Conservation (phyloP, 1,139 yeast species). For the Kurtzmaniella quercitrusa region DNA sequence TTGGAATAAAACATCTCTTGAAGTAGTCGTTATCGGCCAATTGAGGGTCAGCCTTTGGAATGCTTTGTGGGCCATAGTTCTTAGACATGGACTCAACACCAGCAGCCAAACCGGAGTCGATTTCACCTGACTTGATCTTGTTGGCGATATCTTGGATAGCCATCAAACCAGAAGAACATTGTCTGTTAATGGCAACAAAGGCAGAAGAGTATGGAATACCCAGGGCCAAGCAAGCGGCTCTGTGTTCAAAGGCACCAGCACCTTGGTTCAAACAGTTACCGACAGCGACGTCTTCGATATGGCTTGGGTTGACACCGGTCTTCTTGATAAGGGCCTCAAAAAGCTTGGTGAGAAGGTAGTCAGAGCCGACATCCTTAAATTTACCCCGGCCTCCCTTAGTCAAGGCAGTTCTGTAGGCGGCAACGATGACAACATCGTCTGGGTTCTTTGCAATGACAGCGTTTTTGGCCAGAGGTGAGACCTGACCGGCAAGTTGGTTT, state of each 20-base stretch:
- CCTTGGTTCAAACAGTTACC: conserved; percentile 90
- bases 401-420: conserved; percentile 86
- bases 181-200: conserved; percentile 83
- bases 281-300: conserved; percentile 77
- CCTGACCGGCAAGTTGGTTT: conserved; percentile 55
- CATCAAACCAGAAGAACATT: conserved; percentile 91
- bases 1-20: conserved; percentile 70
- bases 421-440: conserved; percentile 83
- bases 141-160: conserved; percentile 88
- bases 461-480: conserved; percentile 45
- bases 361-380: conserved; percentile 73
- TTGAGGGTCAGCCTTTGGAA: conserved; percentile 57
- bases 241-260: conserved; percentile 89
- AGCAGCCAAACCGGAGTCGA: conserved; percentile 83
- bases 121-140: conserved; percentile 82
- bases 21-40: conserved; percentile 42
- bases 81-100: conserved; percentile 93
- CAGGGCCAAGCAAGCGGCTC: conserved; percentile 63
- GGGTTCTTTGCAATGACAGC: conserved; percentile 55
- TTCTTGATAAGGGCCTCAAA: conserved; percentile 58
- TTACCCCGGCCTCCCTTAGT: conserved; percentile 83
- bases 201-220: conserved; percentile 58
- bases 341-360: conserved; percentile 65
- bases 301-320: conserved; percentile 57
- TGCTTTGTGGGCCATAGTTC: conserved; percentile 73